Conservation (phyloP, 805 yeast species). For the Teunomyces cretensis region DNA sequence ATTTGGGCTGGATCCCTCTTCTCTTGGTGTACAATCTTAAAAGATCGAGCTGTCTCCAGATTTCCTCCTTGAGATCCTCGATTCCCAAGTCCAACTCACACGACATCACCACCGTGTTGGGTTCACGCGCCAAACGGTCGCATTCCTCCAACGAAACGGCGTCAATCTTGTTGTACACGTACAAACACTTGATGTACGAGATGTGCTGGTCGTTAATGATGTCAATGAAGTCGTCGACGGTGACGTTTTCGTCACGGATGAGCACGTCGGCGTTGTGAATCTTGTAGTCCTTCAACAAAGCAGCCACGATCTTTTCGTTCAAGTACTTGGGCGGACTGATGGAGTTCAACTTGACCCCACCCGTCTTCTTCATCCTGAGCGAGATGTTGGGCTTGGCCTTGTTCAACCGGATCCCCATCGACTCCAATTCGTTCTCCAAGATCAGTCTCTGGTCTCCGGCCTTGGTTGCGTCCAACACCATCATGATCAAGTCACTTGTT, state of each 20-base stretch:
- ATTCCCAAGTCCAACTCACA: slow-evolving; percentile 87
- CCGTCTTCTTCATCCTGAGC: slow-evolving; percentile 77
- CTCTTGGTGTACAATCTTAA: slow-evolving; percentile 84
- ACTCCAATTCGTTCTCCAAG: slow-evolving; percentile 84
- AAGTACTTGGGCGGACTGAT: slow-evolving; percentile 79
- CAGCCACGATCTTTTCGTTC: slow-evolving; percentile 75
- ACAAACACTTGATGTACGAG: slow-evolving; percentile 85
- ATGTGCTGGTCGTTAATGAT: slow-evolving; percentile 84
- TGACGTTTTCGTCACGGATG: slow-evolving; percentile 82
- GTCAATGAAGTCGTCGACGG: slow-evolving; percentile 91
- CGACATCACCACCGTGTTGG: slow-evolving; percentile 91
- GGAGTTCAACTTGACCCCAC: slow-evolving; percentile 84
- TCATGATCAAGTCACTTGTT: slow-evolving; percentile 87
- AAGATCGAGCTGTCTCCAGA: slow-evolving; percentile 84
- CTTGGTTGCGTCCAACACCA: slow-evolving; percentile 95
- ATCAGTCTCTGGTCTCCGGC: slow-evolving; percentile 85
- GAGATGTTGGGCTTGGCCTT: slow-evolving; percentile 74
- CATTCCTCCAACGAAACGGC: slow-evolving; percentile 94
- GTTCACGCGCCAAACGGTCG: slow-evolving; percentile 87
- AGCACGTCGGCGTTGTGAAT: slow-evolving; percentile 93
- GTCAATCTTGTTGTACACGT: slow-evolving; percentile 93
- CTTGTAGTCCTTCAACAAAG: slow-evolving; percentile 80
- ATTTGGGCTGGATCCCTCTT: slow-evolving; percentile 78
- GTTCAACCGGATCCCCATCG: slow-evolving; percentile 90
- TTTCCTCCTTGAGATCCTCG: slow-evolving; percentile 84